Evolutionary conservation across 1,139 yeast species (phyloP), one percentile per base, ranked within the genome.

Genomic region (Yamadazyma taylorii): DNA sequence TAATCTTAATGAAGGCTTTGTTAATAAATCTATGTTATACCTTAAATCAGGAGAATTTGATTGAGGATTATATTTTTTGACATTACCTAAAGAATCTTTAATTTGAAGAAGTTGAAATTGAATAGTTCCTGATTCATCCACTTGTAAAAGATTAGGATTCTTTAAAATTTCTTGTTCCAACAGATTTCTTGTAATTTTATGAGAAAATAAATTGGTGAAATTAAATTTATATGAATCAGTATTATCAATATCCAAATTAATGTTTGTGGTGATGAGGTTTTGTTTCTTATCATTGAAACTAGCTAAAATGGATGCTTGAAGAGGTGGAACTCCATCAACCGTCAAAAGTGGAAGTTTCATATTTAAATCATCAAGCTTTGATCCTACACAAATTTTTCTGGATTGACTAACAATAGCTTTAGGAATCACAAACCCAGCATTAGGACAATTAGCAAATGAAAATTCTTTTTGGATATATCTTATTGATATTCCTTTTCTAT

Each of bases 361-460:
- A 26, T 73, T 56, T 42, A 61, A 43, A 35, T 78, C 85, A 17
- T 81, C 53, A 5, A 50, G 35, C 5, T 45, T 43, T 2, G 45
- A 40, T 2, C 61, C 85, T 25, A 82, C 62, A 63, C 96, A 89
- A 45, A 76, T 73, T 12, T 57, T 49, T 6, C 49, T 45, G 15
- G 30, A n/a, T 10, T 7, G 42, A 24, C 25, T 47, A 46, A 28
- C 52, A 47, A 12, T 45, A 51, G 17, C 15, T 16, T 63, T 53
- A 4, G 76, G 67, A 24, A 63, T 60, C 2, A 60, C 53, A 42
- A 81, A 73, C 26, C 63, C 56, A 0, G 87, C 94, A 14, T 66
- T 66, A 1, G 99, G 99, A 57, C 99, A 92, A 29, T 70, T 59
- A 1, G 95, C 79, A 11, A 92, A 73, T 23, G 83, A 55, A 24